Evolutionary conservation across 495 filamentous ascomycete genomes (phyloP).

Genomic region (Daldinia grandis): DNA sequence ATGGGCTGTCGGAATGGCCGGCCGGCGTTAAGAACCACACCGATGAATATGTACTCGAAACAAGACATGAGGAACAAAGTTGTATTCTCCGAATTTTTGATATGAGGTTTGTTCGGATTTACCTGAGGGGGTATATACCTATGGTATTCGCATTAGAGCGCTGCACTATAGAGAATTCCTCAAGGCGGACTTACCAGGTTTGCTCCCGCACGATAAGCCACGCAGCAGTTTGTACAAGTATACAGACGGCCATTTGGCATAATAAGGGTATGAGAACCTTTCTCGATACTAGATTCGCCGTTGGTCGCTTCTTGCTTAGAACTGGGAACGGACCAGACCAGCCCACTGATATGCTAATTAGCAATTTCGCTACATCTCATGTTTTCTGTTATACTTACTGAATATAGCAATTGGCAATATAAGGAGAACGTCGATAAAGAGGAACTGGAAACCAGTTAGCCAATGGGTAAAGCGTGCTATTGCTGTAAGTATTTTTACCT

Average conservation of each 20-base stretch:
- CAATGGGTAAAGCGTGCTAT: neutral
- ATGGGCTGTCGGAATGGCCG: conserved; percentile 87
- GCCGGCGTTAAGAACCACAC: conserved; percentile 87
- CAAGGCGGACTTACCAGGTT: conserved; percentile 68
- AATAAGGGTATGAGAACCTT: conserved; percentile 92
- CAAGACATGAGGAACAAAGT: conserved; percentile 87
- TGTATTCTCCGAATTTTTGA: conserved; percentile 91
- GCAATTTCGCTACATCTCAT: neutral
- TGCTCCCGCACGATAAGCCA: conserved; percentile 78
- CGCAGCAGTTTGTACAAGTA: conserved; percentile 76
- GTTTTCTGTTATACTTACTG: conserved; percentile 62
- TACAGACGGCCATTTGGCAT: conserved; percentile 84
- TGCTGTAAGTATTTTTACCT: conserved; percentile 57
- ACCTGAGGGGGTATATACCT: conserved; percentile 84
- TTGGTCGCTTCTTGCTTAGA: conserved; percentile 85
- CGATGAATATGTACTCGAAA: conserved; percentile 92
- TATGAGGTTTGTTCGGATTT: conserved; percentile 77
- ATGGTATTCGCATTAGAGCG: conserved; percentile 7
- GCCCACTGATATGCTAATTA: conserved; percentile 69
- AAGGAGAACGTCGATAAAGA: conserved; percentile 92
- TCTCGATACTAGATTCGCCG: conserved; percentile 89
- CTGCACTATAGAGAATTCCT: conserved; percentile 12
- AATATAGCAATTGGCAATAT: conserved; percentile 98
- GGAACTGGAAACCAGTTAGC: conserved; percentile 64
- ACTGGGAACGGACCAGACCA: conserved; percentile 87